Conservation (phyloP, 192 early-diverging fungal genomes). For the Mortierella antarctica region DNA sequence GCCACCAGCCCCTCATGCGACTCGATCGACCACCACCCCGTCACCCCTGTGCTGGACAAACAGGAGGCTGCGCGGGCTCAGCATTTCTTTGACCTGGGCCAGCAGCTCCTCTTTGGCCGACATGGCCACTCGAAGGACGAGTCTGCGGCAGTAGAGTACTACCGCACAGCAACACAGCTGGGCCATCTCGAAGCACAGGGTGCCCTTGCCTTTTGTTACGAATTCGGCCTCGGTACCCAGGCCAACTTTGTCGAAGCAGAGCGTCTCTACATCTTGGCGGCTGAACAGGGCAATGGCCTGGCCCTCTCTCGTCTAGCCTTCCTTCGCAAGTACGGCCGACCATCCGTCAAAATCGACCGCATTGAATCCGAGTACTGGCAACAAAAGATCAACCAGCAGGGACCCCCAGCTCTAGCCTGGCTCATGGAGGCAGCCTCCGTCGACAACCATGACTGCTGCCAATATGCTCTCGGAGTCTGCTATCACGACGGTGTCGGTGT, state of each 20-base stretch:
- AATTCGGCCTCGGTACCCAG: conserved; percentile 72
- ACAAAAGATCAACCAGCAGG: conserved; percentile 67
- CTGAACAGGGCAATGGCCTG: conserved; percentile 64
- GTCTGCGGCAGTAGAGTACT: conserved; percentile 63
- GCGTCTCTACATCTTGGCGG: conserved; percentile 64
- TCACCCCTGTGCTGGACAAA: not conserved
- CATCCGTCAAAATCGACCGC: conserved; percentile 80
- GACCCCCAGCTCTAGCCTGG: conserved; percentile 70
- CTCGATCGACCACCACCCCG: conserved; percentile 8
- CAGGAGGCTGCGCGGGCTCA: conserved; percentile 30
- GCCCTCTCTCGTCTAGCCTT: conserved; percentile 73
- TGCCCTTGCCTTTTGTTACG: conserved; percentile 73
- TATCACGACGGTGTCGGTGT: conserved; percentile 82
- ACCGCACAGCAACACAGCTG: conserved; percentile 63
- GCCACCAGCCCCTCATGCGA: conserved; percentile 26
- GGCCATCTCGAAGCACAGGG: conserved; percentile 64
- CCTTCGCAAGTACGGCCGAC: conserved; percentile 83
- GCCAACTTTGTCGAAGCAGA: conserved; percentile 74
- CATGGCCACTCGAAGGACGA: conserved; percentile 55
- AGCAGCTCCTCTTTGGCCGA: conserved; percentile 64
- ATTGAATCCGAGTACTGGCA: conserved; percentile 84
- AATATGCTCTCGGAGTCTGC: conserved; percentile 80
- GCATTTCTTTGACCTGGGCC: conserved; percentile 37
- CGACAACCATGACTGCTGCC: conserved; percentile 66
- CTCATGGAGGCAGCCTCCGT: conserved; percentile 67